Evolutionary conservation across 169 alveolate genomes (phyloP).

Genomic region (Cystoisospora suis): DNA sequence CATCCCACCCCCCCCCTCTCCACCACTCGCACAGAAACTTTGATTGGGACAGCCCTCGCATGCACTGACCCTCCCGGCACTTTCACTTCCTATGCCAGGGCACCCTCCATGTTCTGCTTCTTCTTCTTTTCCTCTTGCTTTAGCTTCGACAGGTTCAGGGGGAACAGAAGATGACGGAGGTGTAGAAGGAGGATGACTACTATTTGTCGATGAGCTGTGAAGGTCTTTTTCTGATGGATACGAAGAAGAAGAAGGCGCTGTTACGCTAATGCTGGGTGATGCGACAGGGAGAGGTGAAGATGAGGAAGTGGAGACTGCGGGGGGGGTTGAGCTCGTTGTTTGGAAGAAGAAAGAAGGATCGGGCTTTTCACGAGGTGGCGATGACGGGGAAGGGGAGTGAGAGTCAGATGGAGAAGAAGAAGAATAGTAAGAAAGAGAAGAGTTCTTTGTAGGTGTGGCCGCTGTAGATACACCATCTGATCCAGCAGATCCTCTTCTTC

Average conservation of each 20-base stretch:
- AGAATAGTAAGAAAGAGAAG: neutral
- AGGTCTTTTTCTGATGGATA: too few relatives aligned
- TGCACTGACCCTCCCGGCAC: conserved; percentile 89
- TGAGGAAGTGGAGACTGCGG: too few relatives aligned
- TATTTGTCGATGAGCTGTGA: too few relatives aligned
- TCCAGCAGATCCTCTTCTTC: too few relatives aligned
- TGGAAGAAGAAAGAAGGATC: too few relatives aligned
- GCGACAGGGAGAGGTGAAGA: too few relatives aligned
- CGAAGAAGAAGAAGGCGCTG: too few relatives aligned
- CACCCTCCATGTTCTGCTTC: conserved; percentile 37
- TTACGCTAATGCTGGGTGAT: too few relatives aligned
- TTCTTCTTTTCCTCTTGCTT: conserved; percentile 3
- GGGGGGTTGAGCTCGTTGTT: too few relatives aligned
- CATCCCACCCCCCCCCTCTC: conserved; percentile 58
- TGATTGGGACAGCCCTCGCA: conserved; percentile 99
- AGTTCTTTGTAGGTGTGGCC: too few relatives aligned
- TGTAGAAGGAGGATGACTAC: neutral
- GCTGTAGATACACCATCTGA: too few relatives aligned
- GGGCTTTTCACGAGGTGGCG: too few relatives aligned
- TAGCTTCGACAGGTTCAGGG: neutral
- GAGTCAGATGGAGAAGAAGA: neutral
- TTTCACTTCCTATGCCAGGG: conserved; percentile 66
- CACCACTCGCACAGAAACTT: conserved; percentile 80
- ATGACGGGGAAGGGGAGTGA: neutral
- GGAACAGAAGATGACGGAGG: neutral